Evolutionary conservation across 2,329 filamentous ascomycete species (phyloP).

Genomic region (Fusarium beomiforme): DNA sequence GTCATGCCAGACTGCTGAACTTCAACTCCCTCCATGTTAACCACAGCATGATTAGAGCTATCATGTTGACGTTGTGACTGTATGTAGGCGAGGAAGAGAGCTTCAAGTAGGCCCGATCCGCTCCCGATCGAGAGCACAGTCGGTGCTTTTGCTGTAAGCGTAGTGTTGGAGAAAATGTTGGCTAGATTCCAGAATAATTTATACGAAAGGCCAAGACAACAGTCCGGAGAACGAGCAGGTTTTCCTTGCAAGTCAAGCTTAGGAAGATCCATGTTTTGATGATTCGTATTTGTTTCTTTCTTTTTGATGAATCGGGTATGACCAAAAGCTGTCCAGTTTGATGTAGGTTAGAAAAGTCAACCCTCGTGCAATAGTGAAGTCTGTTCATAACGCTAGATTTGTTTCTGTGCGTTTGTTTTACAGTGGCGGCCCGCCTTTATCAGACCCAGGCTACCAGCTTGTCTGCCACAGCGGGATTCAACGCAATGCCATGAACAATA

Average conservation of each 20-base stretch:
- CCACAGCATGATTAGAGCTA: not conserved
- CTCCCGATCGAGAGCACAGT: constrained; percentile 46
- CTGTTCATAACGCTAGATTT: not conserved
- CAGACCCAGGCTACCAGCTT: too few species aligned
- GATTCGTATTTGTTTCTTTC: not conserved
- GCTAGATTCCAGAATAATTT: constrained; percentile 36
- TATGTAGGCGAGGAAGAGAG: constrained; percentile 31
- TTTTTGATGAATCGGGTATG: too few species aligned
- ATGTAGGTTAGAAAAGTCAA: not conserved
- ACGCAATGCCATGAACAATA: not conserved
- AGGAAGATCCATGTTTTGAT: constrained; percentile 26
- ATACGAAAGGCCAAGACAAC: constrained; percentile 44
- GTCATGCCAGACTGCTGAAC: constrained; percentile 32
- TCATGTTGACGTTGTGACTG: not conserved
- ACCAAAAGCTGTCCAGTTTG: not conserved
- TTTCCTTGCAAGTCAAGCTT: constrained; percentile 9
- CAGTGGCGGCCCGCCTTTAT: not conserved
- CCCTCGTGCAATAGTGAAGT: not conserved
- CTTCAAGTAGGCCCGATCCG: constrained; percentile 45
- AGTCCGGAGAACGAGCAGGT: constrained; percentile 42
- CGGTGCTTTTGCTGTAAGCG: not conserved
- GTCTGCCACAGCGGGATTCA: too few species aligned
- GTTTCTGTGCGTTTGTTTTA: not conserved
- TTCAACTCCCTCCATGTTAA: constrained; percentile 43
- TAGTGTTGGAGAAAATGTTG: not conserved